These are phyloP conservation scores for Falciphora oryzae DNA, from an alignment of 2,329 filamentous ascomycete species.

Conservation along the genomic window DNA sequence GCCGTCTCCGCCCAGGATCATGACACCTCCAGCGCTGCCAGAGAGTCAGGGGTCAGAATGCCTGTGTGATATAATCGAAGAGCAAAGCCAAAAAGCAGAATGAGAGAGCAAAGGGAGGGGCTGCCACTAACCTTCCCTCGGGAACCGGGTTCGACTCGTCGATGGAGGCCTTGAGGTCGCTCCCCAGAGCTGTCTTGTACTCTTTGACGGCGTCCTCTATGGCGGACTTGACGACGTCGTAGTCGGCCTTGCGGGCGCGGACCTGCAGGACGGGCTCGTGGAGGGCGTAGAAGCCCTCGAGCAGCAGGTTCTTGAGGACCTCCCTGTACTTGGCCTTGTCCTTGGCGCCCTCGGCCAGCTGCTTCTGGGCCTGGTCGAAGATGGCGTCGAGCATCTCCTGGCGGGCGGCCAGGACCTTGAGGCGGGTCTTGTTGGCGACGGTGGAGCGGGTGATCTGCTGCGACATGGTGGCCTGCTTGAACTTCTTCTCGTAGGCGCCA, in stretches of 20 bases:
- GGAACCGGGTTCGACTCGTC: slow-evolving; percentile 76
- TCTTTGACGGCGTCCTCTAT: slow-evolving; percentile 70
- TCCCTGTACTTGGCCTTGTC: slow-evolving; percentile 70
- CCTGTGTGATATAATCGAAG: not conserved
- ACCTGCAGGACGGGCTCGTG: slow-evolving; percentile 72
- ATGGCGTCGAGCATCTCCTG: slow-evolving; percentile 88
- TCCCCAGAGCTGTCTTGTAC: slow-evolving; percentile 73
- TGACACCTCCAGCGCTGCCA: slow-evolving; percentile 72
- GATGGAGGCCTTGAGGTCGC: slow-evolving; percentile 63
- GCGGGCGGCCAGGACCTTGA: slow-evolving; percentile 78
- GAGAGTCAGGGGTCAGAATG: slow-evolving; percentile 18
- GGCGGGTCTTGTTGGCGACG: slow-evolving; percentile 89
- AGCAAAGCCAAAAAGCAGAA: not conserved
- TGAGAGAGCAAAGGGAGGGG: not conserved
- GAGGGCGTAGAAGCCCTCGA: slow-evolving; percentile 87
- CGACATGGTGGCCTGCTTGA: slow-evolving; percentile 96
- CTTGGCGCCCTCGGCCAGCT: slow-evolving; percentile 60
- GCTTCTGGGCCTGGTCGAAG: slow-evolving; percentile 73
- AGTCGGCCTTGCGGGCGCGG: slow-evolving; percentile 74
- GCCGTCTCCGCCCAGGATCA: slow-evolving; percentile 73
- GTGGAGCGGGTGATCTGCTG: slow-evolving; percentile 98
- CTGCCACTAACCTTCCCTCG: slow-evolving; percentile 70
- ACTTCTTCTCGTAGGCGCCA: slow-evolving; percentile 92
- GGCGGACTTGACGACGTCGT: slow-evolving; percentile 68
- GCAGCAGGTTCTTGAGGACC: slow-evolving; percentile 71